These are phyloP conservation scores for Fusarium paranaense DNA, from an alignment of 2,329 filamentous ascomycete species.

Conservation along the genomic window DNA sequence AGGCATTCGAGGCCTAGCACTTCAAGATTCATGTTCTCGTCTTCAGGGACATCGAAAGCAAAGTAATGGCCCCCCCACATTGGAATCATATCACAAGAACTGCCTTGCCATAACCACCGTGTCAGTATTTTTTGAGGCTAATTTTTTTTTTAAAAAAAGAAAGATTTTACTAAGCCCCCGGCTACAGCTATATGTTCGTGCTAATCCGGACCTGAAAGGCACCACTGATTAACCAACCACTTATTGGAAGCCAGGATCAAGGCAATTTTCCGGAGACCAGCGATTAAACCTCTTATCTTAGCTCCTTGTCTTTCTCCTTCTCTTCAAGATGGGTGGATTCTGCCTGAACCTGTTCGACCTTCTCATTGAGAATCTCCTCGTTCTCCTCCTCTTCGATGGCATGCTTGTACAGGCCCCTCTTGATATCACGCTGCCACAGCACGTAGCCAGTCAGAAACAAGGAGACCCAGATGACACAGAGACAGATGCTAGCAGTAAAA, in stretches of 20 bases:
- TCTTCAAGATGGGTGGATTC: neutral
- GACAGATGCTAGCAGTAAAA: neutral
- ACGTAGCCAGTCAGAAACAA: neutral
- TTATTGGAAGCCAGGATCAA: neutral
- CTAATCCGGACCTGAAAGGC: neutral
- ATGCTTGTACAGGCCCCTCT: neutral
- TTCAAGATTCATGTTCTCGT: neutral
- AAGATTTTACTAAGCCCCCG: too few species aligned
- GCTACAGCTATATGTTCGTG: neutral
- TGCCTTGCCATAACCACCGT: too few species aligned
- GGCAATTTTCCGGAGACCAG: neutral
- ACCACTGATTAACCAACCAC: neutral
- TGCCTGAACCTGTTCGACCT: neutral
- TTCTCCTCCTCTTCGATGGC: neutral
- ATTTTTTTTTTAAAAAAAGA: too few species aligned
- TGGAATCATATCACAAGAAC: neutral
- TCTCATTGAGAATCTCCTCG: neutral
- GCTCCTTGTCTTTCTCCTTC: neutral
- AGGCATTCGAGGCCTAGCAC: neutral
- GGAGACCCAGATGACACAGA: neutral
- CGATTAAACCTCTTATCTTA: neutral
- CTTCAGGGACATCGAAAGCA: neutral
- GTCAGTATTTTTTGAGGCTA: too few species aligned
- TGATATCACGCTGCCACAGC: neutral
- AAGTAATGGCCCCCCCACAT: neutral